These are phyloP conservation scores for Pseudocohnilembus persalinus DNA, from an alignment of 169 alveolate genomes.

Conservation along the genomic window DNA sequence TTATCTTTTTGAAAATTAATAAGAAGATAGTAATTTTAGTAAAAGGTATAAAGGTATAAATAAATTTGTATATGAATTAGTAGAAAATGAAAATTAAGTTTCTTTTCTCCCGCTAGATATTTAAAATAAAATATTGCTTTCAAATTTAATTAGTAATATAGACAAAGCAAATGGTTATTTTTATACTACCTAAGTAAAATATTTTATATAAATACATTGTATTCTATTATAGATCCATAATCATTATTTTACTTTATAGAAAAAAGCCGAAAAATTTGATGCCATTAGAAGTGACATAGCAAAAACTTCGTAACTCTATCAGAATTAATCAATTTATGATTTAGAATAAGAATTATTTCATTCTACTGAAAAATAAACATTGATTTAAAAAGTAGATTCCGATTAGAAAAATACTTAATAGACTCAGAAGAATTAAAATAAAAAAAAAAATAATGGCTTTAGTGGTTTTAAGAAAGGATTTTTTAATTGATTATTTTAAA, in stretches of 20 bases:
- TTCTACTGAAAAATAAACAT: neutral
- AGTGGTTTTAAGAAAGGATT: neutral
- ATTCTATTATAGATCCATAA: too few species aligned
- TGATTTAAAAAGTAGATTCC: neutral
- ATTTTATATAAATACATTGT: neutral
- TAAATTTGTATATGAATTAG: neutral
- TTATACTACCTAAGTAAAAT: neutral
- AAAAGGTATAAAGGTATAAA: too few species aligned
- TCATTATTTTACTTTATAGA: neutral
- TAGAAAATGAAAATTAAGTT: neutral
- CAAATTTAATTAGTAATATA: neutral
- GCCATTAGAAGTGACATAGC: neutral
- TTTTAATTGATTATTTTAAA: neutral
- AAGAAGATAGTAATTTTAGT: too few species aligned
- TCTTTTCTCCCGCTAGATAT: neutral
- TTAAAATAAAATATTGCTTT: too few species aligned
- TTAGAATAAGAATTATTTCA: neutral
- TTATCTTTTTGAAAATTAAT: neutral
- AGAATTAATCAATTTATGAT: neutral
- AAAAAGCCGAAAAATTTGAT: neutral
- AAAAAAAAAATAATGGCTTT: neutral
- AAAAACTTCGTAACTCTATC: too few species aligned
- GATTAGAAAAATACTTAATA: neutral
- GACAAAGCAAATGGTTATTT: neutral
- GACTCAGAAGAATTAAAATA: too few species aligned